Base-by-base conservation (phyloP, 768 basidiomycete genomes). In the Termitomyces sp. region DNA sequence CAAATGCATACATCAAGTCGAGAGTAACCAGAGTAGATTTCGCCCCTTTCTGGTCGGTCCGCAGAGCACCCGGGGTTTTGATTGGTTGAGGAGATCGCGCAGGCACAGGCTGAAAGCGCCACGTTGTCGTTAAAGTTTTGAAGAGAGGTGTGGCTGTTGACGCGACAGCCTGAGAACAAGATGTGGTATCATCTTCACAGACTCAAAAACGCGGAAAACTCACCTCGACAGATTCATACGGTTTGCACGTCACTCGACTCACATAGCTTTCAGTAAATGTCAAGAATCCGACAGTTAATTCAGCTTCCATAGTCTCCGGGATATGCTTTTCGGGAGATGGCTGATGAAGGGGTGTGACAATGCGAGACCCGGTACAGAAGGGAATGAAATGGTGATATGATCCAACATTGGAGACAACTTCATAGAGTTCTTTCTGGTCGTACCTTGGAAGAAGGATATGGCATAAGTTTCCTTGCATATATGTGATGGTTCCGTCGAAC, bases 301-400 rank as follows among this genome's bases (percentile, higher is more conserved):
- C 93, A 7, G 89, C 94, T 41, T 93, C 84, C 74, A 96, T 75
- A 52, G 64, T 44, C 3, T 51, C 19, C 35, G 40, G 66, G 70
- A 64, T 72, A 70, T 53, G 65, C 41, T 60, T 65, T 64, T 61
- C 63, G 43, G 26, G 30, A 17, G 40, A 19, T 41, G 50, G 66
- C 60, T 38, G 62, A 50, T 48, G 62, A 50, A 12, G 63, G 3
- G 69, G 66, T 31, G 66, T 62, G 40, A 95, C 73, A 55, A 95
- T 78, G 23, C 81, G 81, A 5, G 93, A 89, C 21, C 75, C 74
- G 12, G 81, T 83, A 73, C 95, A 97, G 70, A 91, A 96, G 6
- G 97, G 96, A 52, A 99, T 75, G 68, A 98, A 99, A 57, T 73
- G 75, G 10, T 85, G 80, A 69, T 98, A 99, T 2, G 90, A 89